Percentiles rank a stretch among this genome's conserved stretches.
Conservation (phyloP, 108 stramenopile species). For the Nitzschia inconspicua region DNA sequence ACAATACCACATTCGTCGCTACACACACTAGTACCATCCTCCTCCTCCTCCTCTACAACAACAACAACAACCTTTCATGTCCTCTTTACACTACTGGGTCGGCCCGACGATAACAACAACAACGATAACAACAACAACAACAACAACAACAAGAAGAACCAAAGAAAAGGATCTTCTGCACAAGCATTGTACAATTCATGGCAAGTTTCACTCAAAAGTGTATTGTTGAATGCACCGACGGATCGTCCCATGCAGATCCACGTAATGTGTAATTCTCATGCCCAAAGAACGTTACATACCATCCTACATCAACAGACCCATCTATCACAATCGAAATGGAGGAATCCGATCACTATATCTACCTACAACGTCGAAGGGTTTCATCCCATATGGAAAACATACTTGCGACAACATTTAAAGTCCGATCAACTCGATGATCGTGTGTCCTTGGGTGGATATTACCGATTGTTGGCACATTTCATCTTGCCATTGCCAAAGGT, state of each 20-base stretch:
- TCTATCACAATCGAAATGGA: background rate
- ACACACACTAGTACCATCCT: too few relatives aligned
- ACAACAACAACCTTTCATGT: too few relatives aligned
- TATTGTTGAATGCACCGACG: conserved; percentile 1
- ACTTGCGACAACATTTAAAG: conserved; percentile 2
- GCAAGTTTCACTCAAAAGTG: background rate
- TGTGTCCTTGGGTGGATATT: background rate
- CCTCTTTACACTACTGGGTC: too few relatives aligned
- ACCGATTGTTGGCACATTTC: background rate
- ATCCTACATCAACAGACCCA: background rate
- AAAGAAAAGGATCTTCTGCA: too few relatives aligned
- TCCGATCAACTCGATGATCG: background rate
- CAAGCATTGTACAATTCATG: background rate
- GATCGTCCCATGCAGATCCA: background rate
- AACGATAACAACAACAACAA: too few relatives aligned
- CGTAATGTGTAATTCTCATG: background rate
- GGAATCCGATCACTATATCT: background rate
- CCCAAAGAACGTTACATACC: too few relatives aligned
- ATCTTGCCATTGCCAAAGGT: background rate
- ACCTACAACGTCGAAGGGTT: background rate
- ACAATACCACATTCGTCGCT: too few relatives aligned
- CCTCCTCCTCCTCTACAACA: too few relatives aligned
- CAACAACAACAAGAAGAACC: too few relatives aligned
- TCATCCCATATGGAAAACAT: conserved; percentile 91
- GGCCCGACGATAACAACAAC: too few relatives aligned